Evolutionary conservation across 306 rosid species (phyloP).

Genomic region (Malus fusca): DNA sequence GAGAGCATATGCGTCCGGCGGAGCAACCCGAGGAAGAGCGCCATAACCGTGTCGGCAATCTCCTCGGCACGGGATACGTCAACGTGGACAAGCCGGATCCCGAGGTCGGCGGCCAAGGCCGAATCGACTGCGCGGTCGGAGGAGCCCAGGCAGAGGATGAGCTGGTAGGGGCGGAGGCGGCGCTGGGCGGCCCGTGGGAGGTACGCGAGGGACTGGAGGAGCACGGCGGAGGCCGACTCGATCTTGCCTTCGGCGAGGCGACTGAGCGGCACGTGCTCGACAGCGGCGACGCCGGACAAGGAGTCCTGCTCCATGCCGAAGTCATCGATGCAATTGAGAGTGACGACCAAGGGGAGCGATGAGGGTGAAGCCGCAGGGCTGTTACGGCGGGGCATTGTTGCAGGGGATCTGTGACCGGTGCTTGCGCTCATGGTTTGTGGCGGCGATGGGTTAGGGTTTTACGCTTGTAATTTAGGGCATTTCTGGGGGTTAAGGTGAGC

Average conservation of each 20-base stretch:
- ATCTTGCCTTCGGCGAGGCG: slow-evolving; percentile 81
- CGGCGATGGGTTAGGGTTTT: slow-evolving; percentile 20
- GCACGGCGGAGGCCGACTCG: slow-evolving; percentile 84
- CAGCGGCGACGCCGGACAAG: slow-evolving; percentile 64
- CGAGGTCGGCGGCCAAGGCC: slow-evolving; percentile 79
- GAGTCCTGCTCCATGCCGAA: slow-evolving; percentile 74
- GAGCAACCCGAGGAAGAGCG: slow-evolving; percentile 83
- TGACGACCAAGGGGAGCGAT: slow-evolving; percentile 65
- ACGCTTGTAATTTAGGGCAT: slow-evolving; percentile 5
- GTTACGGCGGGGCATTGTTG: slow-evolving; percentile 66
- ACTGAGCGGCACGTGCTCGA: slow-evolving; percentile 84
- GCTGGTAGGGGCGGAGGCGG: slow-evolving; percentile 84
- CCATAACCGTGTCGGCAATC: slow-evolving; percentile 96
- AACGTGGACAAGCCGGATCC: slow-evolving; percentile 80
- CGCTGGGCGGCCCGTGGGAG: slow-evolving; percentile 99
- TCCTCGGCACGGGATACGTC: slow-evolving; percentile 92
- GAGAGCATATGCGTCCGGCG: slow-evolving; percentile 93
- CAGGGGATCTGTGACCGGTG: slow-evolving; percentile 35
- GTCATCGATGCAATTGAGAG: slow-evolving; percentile 91
- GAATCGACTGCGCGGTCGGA: slow-evolving; percentile 82
- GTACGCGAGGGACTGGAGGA: slow-evolving; percentile 82
- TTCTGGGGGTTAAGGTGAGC: background rate
- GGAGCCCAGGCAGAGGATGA: slow-evolving; percentile 92
- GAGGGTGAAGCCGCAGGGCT: slow-evolving; percentile 50
- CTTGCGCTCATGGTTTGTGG: slow-evolving; percentile 8